These are phyloP conservation scores for Hypoxylon intermedium DNA, from an alignment of 495 filamentous ascomycete species.

Conservation along the genomic window DNA sequence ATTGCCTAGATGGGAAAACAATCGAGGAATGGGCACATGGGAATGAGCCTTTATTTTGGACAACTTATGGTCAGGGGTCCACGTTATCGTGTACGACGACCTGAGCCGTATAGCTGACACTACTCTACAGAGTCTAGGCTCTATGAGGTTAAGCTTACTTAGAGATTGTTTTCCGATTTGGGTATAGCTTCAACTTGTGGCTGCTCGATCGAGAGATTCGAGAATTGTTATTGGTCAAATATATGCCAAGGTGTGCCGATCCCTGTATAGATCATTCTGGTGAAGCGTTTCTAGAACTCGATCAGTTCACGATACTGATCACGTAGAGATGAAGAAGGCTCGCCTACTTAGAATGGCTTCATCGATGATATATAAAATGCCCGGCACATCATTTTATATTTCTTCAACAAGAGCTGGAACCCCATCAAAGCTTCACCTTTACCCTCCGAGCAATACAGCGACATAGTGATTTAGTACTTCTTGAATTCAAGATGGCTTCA, in stretches of 20 bases:
- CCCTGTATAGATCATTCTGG: neutral
- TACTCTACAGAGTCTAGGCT: no score
- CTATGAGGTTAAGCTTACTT: slow-evolving; percentile 5
- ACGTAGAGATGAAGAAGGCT: neutral
- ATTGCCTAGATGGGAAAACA: slow-evolving; percentile 17
- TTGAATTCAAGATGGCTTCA: slow-evolving; percentile 7
- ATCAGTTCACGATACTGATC: slow-evolving; percentile 1
- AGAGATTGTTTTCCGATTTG: slow-evolving; percentile 24
- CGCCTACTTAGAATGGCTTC: neutral
- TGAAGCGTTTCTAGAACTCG: no score
- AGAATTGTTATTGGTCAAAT: slow-evolving; percentile 6
- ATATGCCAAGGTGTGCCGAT: neutral
- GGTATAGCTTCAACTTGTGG: slow-evolving; percentile 14
- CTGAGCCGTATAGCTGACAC: neutral
- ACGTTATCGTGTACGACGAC: neutral
- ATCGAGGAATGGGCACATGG: slow-evolving; percentile 1
- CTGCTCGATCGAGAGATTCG: neutral
- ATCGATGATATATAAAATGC: slow-evolving; percentile 11
- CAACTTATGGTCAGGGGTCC: slow-evolving; percentile 5
- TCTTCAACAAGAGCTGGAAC: neutral
- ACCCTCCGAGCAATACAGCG: neutral
- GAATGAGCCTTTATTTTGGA: slow-evolving; percentile 1
- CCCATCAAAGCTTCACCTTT: no score
- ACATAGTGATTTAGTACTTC: neutral
- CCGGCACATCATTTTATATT: neutral